Conservation (phyloP, 345 rosid genomes). For the Theobroma cacao region DNA sequence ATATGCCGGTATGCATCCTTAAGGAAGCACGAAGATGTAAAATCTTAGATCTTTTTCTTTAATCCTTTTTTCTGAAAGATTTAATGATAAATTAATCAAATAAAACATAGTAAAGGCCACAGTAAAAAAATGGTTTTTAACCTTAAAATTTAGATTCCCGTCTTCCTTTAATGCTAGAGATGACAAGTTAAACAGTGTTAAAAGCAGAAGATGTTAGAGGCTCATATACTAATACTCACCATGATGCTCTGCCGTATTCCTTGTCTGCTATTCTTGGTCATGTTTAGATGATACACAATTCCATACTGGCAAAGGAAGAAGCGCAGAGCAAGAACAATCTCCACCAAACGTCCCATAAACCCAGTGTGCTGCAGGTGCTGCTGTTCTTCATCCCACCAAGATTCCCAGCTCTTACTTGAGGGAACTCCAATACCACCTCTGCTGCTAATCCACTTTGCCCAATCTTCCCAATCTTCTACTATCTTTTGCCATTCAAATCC, state of each 20-base stretch:
- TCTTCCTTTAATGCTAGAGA: background rate
- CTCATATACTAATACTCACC: constrained; percentile 36
- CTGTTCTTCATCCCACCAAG: constrained; percentile 99
- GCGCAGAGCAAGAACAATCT: constrained; percentile 69
- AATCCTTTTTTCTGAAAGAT: background rate
- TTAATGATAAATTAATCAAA: background rate
- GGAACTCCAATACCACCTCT: constrained; percentile 95
- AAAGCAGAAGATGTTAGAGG: background rate
- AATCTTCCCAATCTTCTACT: constrained; percentile 97
- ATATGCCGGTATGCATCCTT: background rate
- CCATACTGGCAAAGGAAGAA: constrained; percentile 89
- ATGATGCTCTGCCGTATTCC: constrained; percentile 65
- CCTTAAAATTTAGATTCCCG: background rate
- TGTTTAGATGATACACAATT: constrained; percentile 72
- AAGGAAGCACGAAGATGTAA: background rate
- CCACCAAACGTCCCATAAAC: constrained; percentile 65
- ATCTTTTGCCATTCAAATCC: constrained; percentile 99
- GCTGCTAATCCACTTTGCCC: constrained; percentile 93
- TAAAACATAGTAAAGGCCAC: background rate
- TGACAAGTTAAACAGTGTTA: background rate
- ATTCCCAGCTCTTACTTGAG: constrained; percentile 94
- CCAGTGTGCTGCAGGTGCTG: constrained; percentile 86
- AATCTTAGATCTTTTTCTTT: background rate
- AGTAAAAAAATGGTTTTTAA: background rate
- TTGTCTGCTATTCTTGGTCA: constrained; percentile 47